A percentile compares a stretch with the other conserved stretches of the same genome.
Conservation (phyloP, 1,284 basidiomycete genomes). For the Xanthoconium separans region DNA sequence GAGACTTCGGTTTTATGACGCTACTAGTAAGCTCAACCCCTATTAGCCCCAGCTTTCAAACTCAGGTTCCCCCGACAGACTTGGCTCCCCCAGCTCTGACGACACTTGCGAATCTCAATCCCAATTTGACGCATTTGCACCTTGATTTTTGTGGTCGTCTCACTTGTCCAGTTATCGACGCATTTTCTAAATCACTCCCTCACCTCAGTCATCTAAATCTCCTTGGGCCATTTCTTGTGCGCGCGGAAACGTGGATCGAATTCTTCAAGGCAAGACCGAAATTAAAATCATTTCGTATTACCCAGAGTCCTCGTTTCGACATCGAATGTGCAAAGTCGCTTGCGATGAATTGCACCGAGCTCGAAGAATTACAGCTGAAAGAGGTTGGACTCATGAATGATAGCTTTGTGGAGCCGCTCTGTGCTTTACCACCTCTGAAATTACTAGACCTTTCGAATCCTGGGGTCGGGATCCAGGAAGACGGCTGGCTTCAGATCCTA, state of each 20-base stretch:
- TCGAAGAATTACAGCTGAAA: conserved; percentile 74
- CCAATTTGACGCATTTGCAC: conserved; percentile 72
- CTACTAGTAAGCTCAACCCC: conserved; percentile 60
- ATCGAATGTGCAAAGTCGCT: conserved; percentile 66
- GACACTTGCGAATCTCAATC: conserved; percentile 76
- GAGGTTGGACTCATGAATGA: conserved; percentile 78
- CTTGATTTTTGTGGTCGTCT: conserved; percentile 90
- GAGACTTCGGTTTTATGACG: conserved; percentile 83
- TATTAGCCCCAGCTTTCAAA: neutral
- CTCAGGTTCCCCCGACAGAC: conserved; percentile 43
- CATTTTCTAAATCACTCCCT: conserved; percentile 66
- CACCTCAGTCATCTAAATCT: conserved; percentile 75
- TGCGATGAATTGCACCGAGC: conserved; percentile 55
- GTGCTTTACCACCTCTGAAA: conserved; percentile 45
- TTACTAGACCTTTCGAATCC: conserved; percentile 65
- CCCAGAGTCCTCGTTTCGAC: conserved; percentile 88
- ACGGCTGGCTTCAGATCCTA: conserved; percentile 59
- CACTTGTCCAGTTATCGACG: conserved; percentile 62
- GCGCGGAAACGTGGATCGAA: conserved; percentile 69
- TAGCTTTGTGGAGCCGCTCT: conserved; percentile 57
- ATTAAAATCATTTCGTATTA: conserved; percentile 77
- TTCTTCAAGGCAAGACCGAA: conserved; percentile 69
- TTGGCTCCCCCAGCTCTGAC: conserved; percentile 66
- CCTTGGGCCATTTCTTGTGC: conserved; percentile 87
- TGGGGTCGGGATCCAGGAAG: conserved; percentile 51